Evolutionary conservation across 1,284 basidiomycete species (phyloP).

Genomic region (Apiotrichum veenhuisii): DNA sequence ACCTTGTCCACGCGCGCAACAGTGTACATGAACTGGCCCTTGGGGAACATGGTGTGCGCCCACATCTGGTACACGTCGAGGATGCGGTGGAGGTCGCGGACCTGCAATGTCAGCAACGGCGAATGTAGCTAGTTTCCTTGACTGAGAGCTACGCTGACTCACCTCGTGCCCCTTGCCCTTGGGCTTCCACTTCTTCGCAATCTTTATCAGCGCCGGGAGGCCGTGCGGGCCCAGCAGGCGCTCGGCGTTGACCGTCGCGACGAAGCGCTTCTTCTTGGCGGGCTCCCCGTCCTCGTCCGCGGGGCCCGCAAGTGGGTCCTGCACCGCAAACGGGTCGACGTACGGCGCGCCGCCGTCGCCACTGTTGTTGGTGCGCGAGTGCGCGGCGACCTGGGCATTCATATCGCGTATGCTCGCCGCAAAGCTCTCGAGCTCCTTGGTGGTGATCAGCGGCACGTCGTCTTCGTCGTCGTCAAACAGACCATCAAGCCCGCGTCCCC

Average conservation of each 20-base stretch:
- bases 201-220: constrained; percentile 69
- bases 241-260: constrained; percentile 67
- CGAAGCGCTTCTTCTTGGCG: constrained; percentile 55
- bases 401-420: neutral
- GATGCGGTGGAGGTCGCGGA: constrained; percentile 68
- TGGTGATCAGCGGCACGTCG: neutral
- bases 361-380: neutral
- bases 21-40: constrained; percentile 77
- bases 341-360: neutral
- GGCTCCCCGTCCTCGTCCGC: constrained; percentile 34
- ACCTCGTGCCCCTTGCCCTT: constrained; percentile 89
- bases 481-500: too few species aligned
- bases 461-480: neutral
- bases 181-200: constrained; percentile 68
- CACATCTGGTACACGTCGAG: constrained; percentile 84
- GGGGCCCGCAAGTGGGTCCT: constrained; percentile 7
- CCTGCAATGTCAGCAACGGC: constrained; percentile 52
- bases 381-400: neutral
- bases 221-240: constrained; percentile 65
- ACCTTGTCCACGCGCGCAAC: constrained; percentile 75
- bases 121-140: neutral
- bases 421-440: too few species aligned
- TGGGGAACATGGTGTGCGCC: constrained; percentile 85
- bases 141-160: constrained; percentile 24
- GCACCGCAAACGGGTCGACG: constrained; percentile 10